These are phyloP conservation scores for Echeveria elegans DNA, from an alignment of 164 flowering plant genomes.

Conservation along the genomic window DNA sequence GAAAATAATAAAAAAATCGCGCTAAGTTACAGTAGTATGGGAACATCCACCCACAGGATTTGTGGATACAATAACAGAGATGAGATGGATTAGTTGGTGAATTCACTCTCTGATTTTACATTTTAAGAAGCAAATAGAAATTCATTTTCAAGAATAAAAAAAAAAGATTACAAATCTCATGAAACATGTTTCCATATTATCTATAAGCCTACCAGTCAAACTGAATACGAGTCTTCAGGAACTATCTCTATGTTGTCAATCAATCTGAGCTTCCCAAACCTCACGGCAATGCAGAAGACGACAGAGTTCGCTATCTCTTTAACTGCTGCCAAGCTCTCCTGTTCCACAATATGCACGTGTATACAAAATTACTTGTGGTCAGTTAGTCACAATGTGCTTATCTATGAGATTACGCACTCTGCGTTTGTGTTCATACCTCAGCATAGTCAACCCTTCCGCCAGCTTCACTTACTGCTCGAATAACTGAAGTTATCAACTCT, in stretches of 20 bases:
- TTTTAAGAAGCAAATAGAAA: too few species aligned
- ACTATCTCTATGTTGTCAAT: conserved; percentile 88
- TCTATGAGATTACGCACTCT: neutral
- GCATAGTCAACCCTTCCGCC: conserved; percentile 91
- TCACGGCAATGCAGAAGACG: conserved; percentile 82
- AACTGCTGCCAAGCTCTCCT: conserved; percentile 52
- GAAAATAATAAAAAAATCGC: too few species aligned
- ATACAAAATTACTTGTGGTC: neutral
- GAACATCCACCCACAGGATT: too few species aligned
- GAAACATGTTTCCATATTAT: neutral
- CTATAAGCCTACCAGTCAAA: neutral
- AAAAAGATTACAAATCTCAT: neutral
- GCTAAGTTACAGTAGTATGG: too few species aligned
- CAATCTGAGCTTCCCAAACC: conserved; percentile 88
- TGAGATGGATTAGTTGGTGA: too few species aligned
- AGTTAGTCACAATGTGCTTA: neutral
- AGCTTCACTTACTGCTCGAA: conserved; percentile 46
- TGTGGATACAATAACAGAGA: too few species aligned
- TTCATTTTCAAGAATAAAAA: too few species aligned
- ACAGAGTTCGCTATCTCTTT: conserved; percentile 59
- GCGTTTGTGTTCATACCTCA: conserved; percentile 36
- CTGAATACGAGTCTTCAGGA: neutral
- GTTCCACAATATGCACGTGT: conserved; percentile 68
- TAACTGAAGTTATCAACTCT: conserved; percentile 44
- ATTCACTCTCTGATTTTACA: too few species aligned